Evolutionary conservation across 169 alveolate species (phyloP).

Genomic region (Plasmodium gonderi): DNA sequence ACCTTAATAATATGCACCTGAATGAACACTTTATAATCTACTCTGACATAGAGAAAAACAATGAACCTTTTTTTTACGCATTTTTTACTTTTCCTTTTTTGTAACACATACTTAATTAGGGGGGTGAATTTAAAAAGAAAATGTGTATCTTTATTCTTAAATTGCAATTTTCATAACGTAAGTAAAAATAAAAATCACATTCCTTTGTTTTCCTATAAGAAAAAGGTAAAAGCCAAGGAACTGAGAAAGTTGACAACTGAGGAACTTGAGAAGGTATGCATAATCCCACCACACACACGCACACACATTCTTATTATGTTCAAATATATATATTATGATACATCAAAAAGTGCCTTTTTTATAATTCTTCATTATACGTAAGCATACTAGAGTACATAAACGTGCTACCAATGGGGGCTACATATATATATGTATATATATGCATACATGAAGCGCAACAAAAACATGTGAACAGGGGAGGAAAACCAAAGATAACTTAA

Average conservation of each 20-base stretch:
- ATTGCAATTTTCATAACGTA: neutral
- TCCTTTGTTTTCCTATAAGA: constrained; percentile 44
- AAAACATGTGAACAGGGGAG: too few relatives aligned
- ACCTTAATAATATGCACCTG: neutral
- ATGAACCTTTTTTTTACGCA: constrained; percentile 38
- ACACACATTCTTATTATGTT: neutral
- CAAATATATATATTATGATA: neutral
- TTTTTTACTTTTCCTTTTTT: constrained; percentile 9
- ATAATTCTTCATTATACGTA: too few relatives aligned
- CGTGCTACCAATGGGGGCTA: too few relatives aligned
- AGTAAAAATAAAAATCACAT: neutral
- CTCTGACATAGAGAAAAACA: constrained; percentile 3
- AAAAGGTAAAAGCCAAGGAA: constrained; percentile 65
- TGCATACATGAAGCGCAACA: too few relatives aligned
- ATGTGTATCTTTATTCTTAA: constrained; percentile 28
- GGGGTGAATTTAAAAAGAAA: constrained; percentile 37
- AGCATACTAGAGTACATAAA: too few relatives aligned
- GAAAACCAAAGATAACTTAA: neutral
- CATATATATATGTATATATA: too few relatives aligned
- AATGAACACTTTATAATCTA: neutral
- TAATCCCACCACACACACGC: neutral
- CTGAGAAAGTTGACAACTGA: constrained; percentile 64
- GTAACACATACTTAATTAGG: constrained; percentile 25
- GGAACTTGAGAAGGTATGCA: constrained; percentile 57
- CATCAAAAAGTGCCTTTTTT: neutral